A percentile compares a stretch with the other conserved stretches of the same genome.
Evolutionary conservation across 441 rosid species (phyloP).

Genomic region (Omphalea diandra): DNA sequence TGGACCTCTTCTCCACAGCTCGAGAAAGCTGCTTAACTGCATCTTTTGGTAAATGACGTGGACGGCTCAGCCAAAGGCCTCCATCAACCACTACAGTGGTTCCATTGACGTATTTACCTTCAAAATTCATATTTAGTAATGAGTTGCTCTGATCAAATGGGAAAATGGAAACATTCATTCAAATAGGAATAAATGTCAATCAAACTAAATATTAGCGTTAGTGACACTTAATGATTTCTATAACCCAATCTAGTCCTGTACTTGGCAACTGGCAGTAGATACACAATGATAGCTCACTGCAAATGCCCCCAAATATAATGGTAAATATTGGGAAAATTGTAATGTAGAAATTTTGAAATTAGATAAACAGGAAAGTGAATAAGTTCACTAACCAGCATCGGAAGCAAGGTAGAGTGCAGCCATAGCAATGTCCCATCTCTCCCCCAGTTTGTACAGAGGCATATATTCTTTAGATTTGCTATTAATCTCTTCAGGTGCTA

Average conservation of each 20-base stretch:
- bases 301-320: background rate
- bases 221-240: too few relatives aligned
- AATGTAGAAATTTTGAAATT: background rate
- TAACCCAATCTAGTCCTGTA: background rate
- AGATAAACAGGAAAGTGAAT: background rate
- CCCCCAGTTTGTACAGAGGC: conserved; percentile 71
- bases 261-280: too few relatives aligned
- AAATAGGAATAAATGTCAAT: too few relatives aligned
- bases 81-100: conserved; percentile 62
- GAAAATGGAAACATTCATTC: background rate
- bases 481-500: conserved; percentile 64
- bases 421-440: conserved; percentile 97
- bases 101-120: conserved; percentile 82
- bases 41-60: conserved; percentile 66
- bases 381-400: conserved; percentile 58
- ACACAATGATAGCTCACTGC: too few relatives aligned
- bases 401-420: conserved; percentile 80
- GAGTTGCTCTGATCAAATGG: background rate
- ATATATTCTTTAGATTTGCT: conserved; percentile 37
- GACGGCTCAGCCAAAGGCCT: conserved; percentile 73
- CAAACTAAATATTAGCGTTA: too few relatives aligned
- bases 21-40: conserved; percentile 73
- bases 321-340: too few relatives aligned
- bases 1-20: conserved; percentile 67
- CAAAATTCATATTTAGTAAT: conserved; percentile 7